Evolutionary conservation across 805 yeast genomes (phyloP).

Genomic region (Metschnikowia santaceciliae): DNA sequence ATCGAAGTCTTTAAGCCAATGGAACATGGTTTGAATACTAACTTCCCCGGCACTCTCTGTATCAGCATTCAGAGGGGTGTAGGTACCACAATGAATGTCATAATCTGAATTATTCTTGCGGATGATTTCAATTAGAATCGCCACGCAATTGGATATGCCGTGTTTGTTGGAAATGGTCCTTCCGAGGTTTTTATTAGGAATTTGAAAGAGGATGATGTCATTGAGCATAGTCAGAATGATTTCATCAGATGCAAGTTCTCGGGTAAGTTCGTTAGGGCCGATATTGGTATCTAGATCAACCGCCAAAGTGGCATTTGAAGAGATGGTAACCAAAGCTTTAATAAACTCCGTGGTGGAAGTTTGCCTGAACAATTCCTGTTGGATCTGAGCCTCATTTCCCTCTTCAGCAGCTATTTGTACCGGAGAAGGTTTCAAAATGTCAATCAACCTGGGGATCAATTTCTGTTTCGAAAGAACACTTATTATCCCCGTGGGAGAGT

Average conservation of each 20-base stretch:
- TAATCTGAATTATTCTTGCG: constrained; percentile 95
- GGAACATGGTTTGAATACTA: constrained; percentile 40
- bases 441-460: constrained; percentile 68
- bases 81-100: constrained; percentile 81
- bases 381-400: background rate
- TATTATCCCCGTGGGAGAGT: constrained; percentile 81
- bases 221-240: constrained; percentile 64
- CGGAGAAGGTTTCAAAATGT: constrained; percentile 60
- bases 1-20: constrained; percentile 51
- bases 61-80: constrained; percentile 51
- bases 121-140: constrained; percentile 89
- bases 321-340: constrained; percentile 88
- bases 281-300: constrained; percentile 86
- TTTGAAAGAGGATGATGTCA: constrained; percentile 55
- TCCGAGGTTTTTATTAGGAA: background rate
- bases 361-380: constrained; percentile 46
- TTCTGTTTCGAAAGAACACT: constrained; percentile 69
- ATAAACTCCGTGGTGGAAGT: constrained; percentile 94
- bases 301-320: constrained; percentile 70
- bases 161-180: constrained; percentile 55
- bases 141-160: constrained; percentile 90
- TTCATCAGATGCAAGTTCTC: constrained; percentile 79
- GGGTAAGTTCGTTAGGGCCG: constrained; percentile 92
- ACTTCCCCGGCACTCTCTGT: constrained; percentile 33
- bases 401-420: constrained; percentile 16